phyloP scores from a whole-genome alignment of 208 protist genomes.

The Lotmaria passim region DNA sequence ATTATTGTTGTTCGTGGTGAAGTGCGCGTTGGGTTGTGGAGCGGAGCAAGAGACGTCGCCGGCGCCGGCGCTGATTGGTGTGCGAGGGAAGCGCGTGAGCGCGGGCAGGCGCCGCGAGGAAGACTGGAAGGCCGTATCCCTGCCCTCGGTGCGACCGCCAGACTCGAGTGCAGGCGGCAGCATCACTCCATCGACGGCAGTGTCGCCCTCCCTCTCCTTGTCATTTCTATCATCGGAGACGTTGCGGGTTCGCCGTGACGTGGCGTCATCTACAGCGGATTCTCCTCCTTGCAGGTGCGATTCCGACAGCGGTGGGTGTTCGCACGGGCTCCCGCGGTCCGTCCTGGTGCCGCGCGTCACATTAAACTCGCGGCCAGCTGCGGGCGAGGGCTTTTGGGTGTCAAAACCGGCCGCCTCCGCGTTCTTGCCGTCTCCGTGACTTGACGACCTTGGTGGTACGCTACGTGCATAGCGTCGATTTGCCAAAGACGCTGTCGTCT shows the following conservation, averaged over 20 bases:
- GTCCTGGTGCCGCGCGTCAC: neutral
- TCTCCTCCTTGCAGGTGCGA: conserved; percentile 7
- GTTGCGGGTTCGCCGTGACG: neutral
- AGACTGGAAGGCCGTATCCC: neutral
- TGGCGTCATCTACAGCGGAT: neutral
- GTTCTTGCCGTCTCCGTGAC: neutral
- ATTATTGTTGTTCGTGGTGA: too few relatives aligned
- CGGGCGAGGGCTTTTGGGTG: neutral
- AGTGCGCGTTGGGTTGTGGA: neutral
- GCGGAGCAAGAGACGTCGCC: neutral
- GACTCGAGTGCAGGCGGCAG: neutral
- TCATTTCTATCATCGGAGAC: neutral
- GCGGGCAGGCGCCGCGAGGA: conserved; percentile 8
- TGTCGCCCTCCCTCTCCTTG: neutral
- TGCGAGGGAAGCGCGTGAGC: conserved; percentile 14
- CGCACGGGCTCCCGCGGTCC: neutral
- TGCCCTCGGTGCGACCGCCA: neutral
- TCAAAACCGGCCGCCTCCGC: neutral
- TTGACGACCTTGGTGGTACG: neutral
- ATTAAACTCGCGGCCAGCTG: neutral
- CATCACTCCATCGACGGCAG: neutral
- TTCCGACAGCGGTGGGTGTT: neutral
- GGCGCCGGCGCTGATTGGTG: neutral
- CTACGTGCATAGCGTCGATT: conserved; percentile 7
- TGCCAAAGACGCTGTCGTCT: neutral